Conservation (phyloP, 2,329 filamentous ascomycete species). For the Phialemonium atrogriseum region DNA sequence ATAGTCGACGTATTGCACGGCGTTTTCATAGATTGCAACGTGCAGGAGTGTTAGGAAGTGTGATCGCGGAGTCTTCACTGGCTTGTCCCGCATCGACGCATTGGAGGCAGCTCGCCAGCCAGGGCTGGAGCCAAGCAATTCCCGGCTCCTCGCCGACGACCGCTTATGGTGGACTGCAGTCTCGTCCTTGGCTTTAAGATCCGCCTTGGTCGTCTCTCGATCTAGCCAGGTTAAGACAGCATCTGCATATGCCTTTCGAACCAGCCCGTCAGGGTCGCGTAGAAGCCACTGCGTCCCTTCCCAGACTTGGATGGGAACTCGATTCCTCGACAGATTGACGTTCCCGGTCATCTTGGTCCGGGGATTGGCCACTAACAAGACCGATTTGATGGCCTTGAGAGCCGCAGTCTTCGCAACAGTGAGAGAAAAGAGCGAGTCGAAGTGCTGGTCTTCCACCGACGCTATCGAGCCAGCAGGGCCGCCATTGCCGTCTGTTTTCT, state of each 20-base stretch:
- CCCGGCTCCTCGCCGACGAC: constrained; percentile 30
- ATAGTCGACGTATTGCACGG: constrained; percentile 61
- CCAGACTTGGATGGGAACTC: constrained; percentile 77
- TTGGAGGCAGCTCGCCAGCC: constrained; percentile 61
- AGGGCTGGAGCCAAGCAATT: constrained; percentile 30
- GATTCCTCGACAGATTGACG: constrained; percentile 60
- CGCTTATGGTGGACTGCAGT: constrained; percentile 36
- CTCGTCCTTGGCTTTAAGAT: constrained; percentile 55
- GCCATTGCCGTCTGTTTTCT: constrained; percentile 36
- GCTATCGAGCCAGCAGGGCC: constrained; percentile 22
- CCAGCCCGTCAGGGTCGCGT: constrained; percentile 66
- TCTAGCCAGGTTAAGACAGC: constrained; percentile 78
- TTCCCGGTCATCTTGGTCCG: constrained; percentile 50
- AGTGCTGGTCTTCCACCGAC: constrained; percentile 26
- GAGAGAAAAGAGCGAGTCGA: constrained; percentile 45
- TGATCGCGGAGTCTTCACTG: constrained; percentile 44
- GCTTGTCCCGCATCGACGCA: constrained; percentile 53
- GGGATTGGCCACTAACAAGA: constrained; percentile 73
- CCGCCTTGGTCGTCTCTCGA: constrained; percentile 62
- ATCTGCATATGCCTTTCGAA: constrained; percentile 79
- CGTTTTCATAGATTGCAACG: constrained; percentile 82
- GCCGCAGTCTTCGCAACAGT: constrained; percentile 53
- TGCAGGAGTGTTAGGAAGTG: constrained; percentile 77
- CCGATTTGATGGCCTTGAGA: constrained; percentile 71
- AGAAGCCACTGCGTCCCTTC: constrained; percentile 94